phyloP scores from a whole-genome alignment of 108 stramenopile genomes.

The Cyclotella choctawhatcheeana region DNA sequence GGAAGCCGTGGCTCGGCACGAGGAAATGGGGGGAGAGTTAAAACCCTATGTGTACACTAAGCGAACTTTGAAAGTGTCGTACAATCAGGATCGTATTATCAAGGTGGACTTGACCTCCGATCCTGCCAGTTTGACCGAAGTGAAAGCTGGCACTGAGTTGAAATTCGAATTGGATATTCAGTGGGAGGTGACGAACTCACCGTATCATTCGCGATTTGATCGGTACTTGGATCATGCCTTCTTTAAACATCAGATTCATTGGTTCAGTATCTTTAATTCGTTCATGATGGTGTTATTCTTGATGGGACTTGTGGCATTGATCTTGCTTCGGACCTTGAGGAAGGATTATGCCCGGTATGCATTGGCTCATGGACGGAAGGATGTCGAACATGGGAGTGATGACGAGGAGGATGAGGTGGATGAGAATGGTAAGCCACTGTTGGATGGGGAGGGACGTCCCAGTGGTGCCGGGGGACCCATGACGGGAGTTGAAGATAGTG shows the following conservation, averaged over 20 bases:
- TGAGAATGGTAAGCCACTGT: conserved; percentile 72
- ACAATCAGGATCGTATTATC: conserved; percentile 94
- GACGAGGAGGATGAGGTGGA: conserved; percentile 48
- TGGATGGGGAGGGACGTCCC: conserved; percentile 29
- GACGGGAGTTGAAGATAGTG: conserved; percentile 84
- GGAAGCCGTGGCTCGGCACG: conserved; percentile 60
- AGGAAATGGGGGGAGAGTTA: conserved; percentile 50
- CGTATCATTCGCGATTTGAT: conserved; percentile 92
- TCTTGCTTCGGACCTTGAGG: conserved; percentile 92
- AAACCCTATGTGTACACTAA: conserved; percentile 91
- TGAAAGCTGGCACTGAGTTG: conserved; percentile 72
- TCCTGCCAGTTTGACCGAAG: conserved; percentile 71
- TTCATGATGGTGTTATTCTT: conserved; percentile 99
- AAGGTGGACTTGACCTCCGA: conserved; percentile 94
- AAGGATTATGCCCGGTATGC: conserved; percentile 96
- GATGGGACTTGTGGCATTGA: conserved; percentile 95
- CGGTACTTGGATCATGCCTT: conserved; percentile 95
- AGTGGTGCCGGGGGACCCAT: conserved; percentile 33
- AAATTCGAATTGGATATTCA: conserved; percentile 81
- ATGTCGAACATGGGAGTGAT: conserved; percentile 72
- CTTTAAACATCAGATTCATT: conserved; percentile 99
- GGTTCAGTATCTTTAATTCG: conserved; percentile 98
- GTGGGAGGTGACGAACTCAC: conserved; percentile 72
- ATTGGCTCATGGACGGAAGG: conserved; percentile 61
- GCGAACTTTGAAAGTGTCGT: conserved; percentile 80